These are phyloP conservation scores for Zalaria obscura DNA, from an alignment of 2,329 filamentous ascomycete genomes.

Conservation along the genomic window DNA sequence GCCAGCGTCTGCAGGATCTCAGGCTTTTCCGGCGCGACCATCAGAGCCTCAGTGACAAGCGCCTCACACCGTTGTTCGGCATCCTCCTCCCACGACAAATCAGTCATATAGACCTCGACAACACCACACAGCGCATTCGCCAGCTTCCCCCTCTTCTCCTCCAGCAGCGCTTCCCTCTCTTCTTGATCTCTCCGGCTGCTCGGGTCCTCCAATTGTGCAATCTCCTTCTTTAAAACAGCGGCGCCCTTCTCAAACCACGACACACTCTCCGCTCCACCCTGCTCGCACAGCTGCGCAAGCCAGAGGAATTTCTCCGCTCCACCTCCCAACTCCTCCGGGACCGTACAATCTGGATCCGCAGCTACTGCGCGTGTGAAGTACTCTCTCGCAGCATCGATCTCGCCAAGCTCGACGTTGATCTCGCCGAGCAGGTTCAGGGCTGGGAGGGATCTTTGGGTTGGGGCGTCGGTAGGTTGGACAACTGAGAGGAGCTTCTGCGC, in stretches of 20 bases:
- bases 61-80: constrained; percentile 79
- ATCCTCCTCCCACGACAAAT: constrained; percentile 80
- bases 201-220: constrained; percentile 31
- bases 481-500: constrained; percentile 39
- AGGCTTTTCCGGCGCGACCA: constrained; percentile 65
- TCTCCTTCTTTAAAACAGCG: constrained; percentile 54
- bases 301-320: constrained; percentile 91
- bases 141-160: constrained; percentile 68
- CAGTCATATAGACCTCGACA: constrained; percentile 97
- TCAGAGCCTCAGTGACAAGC: constrained; percentile 77
- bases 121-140: constrained; percentile 89
- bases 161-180: constrained; percentile 21
- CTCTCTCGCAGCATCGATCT: constrained; percentile 57
- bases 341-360: constrained; percentile 61
- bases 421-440: constrained; percentile 68
- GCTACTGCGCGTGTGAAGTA: constrained; percentile 61
- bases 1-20: constrained; percentile 94
- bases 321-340: constrained; percentile 58
- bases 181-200: constrained; percentile 17
- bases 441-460: constrained; percentile 33
- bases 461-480: constrained; percentile 21
- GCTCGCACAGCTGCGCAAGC: constrained; percentile 72
- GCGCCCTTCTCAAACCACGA: constrained; percentile 54
- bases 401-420: constrained; percentile 69
- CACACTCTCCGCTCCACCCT: constrained; percentile 46